These are phyloP conservation scores for Alternaria atra DNA, from an alignment of 2,329 filamentous ascomycete species.

Conservation along the genomic window DNA sequence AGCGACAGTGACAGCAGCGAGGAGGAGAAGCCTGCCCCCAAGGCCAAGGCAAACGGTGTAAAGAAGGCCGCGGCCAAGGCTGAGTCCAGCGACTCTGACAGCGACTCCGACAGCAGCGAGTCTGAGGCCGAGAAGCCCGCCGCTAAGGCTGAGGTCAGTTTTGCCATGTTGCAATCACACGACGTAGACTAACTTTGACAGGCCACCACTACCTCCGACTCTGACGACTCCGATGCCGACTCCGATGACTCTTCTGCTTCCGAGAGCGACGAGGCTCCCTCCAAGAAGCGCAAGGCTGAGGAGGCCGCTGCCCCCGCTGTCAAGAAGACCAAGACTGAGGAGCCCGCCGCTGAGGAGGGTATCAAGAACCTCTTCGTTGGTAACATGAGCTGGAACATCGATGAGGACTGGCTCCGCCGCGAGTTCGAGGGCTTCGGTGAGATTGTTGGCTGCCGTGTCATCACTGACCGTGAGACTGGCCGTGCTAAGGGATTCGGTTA, in stretches of 20 bases:
- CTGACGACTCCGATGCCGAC: slow-evolving; percentile 45
- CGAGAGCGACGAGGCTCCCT: slow-evolving; percentile 51
- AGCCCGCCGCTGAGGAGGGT: slow-evolving; percentile 55
- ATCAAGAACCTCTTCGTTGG: slow-evolving; percentile 83
- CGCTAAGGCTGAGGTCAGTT: slow-evolving; percentile 47
- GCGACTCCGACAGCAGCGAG: slow-evolving; percentile 35
- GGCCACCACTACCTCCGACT: slow-evolving; percentile 32
- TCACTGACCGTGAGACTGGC: slow-evolving; percentile 81
- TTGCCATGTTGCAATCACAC: not conserved
- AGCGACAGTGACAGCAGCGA: slow-evolving; percentile 41
- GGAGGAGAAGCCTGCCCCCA: slow-evolving; percentile 38
- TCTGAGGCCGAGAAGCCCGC: slow-evolving; percentile 42
- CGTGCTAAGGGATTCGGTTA: slow-evolving; percentile 94
- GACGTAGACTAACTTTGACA: slow-evolving; percentile 27
- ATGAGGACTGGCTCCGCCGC: slow-evolving; percentile 80
- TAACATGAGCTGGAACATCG: slow-evolving; percentile 89
- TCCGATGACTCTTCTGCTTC: slow-evolving; percentile 46
- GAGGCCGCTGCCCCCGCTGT: slow-evolving; percentile 59
- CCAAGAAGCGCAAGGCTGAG: slow-evolving; percentile 75
- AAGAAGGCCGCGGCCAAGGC: slow-evolving; percentile 47
- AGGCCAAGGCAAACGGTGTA: slow-evolving; percentile 43
- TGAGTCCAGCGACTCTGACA: slow-evolving; percentile 48
- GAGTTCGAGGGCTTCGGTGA: slow-evolving; percentile 84
- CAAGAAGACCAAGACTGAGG: slow-evolving; percentile 75
- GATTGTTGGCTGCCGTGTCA: slow-evolving; percentile 76